phyloP scores from a whole-genome alignment of 257 asterid species.

The Petrea volubilis region DNA sequence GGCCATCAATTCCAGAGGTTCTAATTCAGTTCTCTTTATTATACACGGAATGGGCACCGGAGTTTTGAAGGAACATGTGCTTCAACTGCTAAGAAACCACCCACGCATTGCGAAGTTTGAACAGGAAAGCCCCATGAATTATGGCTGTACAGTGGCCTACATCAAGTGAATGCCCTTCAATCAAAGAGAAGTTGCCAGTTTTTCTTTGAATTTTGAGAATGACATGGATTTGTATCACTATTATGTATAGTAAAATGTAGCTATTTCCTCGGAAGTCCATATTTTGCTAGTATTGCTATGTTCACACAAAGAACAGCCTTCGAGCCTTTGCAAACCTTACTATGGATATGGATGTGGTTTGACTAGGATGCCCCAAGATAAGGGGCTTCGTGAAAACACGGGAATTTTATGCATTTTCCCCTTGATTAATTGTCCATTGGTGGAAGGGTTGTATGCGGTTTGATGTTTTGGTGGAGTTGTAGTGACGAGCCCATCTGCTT shows the following conservation, averaged over 20 bases:
- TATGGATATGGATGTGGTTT: too few relatives aligned
- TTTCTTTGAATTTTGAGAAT: neutral
- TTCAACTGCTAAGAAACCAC: slow-evolving; percentile 51
- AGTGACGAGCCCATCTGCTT: too few relatives aligned
- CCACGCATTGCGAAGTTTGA: slow-evolving; percentile 83
- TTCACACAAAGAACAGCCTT: neutral
- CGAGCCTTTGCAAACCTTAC: too few relatives aligned
- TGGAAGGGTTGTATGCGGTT: too few relatives aligned
- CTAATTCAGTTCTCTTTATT: slow-evolving; percentile 74
- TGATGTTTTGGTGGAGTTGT: too few relatives aligned
- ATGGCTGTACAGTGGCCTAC: slow-evolving; percentile 92
- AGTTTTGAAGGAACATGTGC: slow-evolving; percentile 71
- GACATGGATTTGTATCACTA: neutral
- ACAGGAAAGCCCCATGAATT: slow-evolving; percentile 76
- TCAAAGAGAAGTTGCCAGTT: neutral
- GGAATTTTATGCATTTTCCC: too few relatives aligned
- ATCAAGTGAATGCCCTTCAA: slow-evolving; percentile 48
- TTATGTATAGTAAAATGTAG: slow-evolving; percentile 1
- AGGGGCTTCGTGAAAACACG: too few relatives aligned
- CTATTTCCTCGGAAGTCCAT: neutral
- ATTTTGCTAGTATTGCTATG: neutral
- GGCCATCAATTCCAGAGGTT: slow-evolving; percentile 63
- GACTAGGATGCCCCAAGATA: too few relatives aligned
- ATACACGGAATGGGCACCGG: slow-evolving; percentile 98
- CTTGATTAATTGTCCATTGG: too few relatives aligned